A percentile compares a stretch with the other conserved stretches of the same genome.
These are phyloP conservation scores for Colletotrichum falcatum DNA, from an alignment of 2,329 filamentous ascomycete genomes.

Conservation along the genomic window DNA sequence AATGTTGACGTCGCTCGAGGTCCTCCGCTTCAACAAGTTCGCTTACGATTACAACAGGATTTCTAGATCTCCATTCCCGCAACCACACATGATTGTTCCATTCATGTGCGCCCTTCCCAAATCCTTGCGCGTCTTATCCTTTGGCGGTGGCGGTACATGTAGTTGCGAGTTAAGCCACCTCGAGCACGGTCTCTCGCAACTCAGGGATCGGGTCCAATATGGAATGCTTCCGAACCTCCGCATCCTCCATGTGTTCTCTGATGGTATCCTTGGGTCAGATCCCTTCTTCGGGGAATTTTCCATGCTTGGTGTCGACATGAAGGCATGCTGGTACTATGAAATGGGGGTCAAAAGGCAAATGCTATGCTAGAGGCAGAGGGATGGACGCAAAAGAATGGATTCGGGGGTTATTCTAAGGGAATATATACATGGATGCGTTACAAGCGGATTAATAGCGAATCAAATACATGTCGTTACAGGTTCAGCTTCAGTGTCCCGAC, in stretches of 20 bases:
- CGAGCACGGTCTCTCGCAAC: not conserved
- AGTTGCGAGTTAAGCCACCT: too few species aligned
- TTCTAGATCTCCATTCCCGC: too few species aligned
- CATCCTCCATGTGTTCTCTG: not conserved
- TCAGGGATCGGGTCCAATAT: not conserved
- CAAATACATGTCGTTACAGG: not conserved
- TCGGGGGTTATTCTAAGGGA: too few species aligned
- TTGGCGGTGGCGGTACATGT: not conserved
- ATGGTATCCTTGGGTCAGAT: accelerated
- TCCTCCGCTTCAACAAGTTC: not conserved
- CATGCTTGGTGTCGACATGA: not conserved
- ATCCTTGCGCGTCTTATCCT: not conserved
- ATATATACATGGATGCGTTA: too few species aligned
- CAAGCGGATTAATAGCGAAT: too few species aligned
- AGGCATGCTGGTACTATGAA: too few species aligned
- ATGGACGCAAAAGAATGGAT: too few species aligned
- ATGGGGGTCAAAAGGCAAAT: too few species aligned
- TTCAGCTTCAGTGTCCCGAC: too few species aligned
- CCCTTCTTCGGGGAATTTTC: not conserved
- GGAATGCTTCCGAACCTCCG: not conserved
- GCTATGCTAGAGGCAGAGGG: too few species aligned
- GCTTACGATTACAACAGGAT: too few species aligned
- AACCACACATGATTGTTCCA: too few species aligned
- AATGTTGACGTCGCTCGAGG: not conserved
- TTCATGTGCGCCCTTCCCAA: not conserved